Evolutionary conservation across 495 filamentous ascomycete species (phyloP), one percentile per base, ranked within the genome.

Genomic region (Daldinia decipiens): DNA sequence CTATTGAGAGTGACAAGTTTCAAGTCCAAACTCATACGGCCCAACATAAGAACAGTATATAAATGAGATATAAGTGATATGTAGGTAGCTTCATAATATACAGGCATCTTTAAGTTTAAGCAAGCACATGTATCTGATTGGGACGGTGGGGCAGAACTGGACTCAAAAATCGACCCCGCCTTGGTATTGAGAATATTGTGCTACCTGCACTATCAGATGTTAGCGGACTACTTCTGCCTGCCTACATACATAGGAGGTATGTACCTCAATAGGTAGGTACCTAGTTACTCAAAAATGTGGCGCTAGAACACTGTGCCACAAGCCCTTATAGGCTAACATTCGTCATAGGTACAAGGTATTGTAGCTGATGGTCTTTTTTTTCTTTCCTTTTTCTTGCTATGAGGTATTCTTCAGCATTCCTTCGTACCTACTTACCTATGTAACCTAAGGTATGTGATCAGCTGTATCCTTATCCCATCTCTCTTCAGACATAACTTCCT

Each of bases 281-380:
- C n/a, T 15, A 15, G 17, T 38, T 57, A 13, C 32, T 9, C 9
- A 24, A 7, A 57, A 59, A 27, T 60, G 57, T 67, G 65, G 50
- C 56, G 36, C 57, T 64, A 43, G 29, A 38, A 32, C 52, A 21
- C 67, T 59, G 45, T 59, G 55, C 53, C 59, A 47, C 43, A 59
- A 31, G 17, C 17, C 31, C 24, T 39, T 34, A 19, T 50, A 34
- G 45, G 53, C 60, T 59, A 55, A 64, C 67, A 54, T 64, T 70
- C 67, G 67, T 71, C 62, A 71, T 66, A 70, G 47, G 38, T 9
- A 55, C 7, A 34, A 32, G 31, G 4, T 15, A 36, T 32, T 21
- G 31, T 53, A 31, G 50, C 13, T 17, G 3, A 21, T 7, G 3
- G 5, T 17, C 27, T 53, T 39, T 13, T 38, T 32, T 57, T 57